Evolutionary conservation across 306 rosid species (phyloP).

Genomic region (Crataegus laevigata): DNA sequence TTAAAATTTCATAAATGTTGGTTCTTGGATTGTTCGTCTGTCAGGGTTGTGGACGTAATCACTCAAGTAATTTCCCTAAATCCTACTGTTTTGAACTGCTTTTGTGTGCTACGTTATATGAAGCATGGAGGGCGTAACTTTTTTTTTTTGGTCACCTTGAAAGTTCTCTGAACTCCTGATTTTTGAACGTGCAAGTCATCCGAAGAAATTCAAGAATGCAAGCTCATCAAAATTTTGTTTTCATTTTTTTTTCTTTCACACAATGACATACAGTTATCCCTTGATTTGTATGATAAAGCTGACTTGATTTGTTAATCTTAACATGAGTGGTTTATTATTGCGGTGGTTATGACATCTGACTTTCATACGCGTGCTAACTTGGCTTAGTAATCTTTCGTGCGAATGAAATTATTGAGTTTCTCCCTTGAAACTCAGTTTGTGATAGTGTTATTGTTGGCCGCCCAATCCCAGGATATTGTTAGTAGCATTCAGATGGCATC

Average conservation of each 20-base stretch:
- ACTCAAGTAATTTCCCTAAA: too few species aligned
- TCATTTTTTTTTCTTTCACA: background rate
- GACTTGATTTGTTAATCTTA: background rate
- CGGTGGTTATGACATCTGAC: background rate
- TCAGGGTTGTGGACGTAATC: too few species aligned
- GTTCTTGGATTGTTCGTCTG: too few species aligned
- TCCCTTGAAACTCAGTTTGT: background rate
- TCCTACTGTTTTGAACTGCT: too few species aligned
- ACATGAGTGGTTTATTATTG: background rate
- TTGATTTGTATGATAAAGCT: background rate
- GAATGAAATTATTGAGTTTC: background rate
- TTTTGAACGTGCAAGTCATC: constrained; percentile 61
- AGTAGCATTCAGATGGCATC: background rate
- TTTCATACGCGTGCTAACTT: background rate
- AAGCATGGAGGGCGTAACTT: too few species aligned
- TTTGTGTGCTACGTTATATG: too few species aligned
- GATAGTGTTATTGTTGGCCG: background rate
- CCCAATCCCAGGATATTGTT: background rate
- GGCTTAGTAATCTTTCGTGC: background rate
- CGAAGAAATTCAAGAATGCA: constrained; percentile 62
- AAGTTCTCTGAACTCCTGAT: constrained; percentile 56
- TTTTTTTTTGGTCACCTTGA: constrained; percentile 41
- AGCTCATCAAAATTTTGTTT: constrained; percentile 18
- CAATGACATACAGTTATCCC: background rate
- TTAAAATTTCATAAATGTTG: too few species aligned